phyloP scores from a whole-genome alignment of 2,329 filamentous ascomycete species.

The Fusarium austroafricanum region DNA sequence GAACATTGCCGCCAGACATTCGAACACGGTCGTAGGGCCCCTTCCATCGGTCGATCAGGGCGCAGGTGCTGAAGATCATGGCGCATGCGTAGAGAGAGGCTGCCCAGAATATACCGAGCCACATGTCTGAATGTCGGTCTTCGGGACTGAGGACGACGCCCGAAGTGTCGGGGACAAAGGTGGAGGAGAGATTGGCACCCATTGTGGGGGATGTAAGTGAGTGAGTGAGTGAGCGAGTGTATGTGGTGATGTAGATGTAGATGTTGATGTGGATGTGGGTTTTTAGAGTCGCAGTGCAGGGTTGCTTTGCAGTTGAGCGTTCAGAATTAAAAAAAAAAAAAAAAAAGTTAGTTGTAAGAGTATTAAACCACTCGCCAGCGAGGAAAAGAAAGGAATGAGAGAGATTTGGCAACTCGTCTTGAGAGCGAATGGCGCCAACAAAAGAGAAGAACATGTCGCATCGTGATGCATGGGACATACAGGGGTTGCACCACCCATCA shows the following conservation, averaged over 20 bases:
- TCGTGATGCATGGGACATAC: conserved; percentile 15
- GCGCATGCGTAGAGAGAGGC: conserved; percentile 52
- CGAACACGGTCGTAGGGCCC: conserved; percentile 52
- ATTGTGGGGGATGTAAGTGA: conserved; percentile 44
- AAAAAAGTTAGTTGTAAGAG: conserved; percentile 1
- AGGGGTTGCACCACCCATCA: conserved; percentile 36
- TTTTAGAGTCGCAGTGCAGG: neutral
- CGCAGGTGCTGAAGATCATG: conserved; percentile 57
- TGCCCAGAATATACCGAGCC: conserved; percentile 52
- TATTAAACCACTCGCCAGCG: conserved; percentile 42
- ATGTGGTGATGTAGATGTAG: neutral
- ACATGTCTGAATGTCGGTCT: conserved; percentile 49
- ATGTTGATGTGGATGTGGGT: too few species aligned
- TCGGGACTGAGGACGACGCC: conserved; percentile 47
- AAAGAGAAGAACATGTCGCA: conserved; percentile 19
- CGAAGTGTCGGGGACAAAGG: conserved; percentile 54
- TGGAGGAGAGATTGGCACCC: conserved; percentile 57
- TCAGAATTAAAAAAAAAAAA: neutral
- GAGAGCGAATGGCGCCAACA: conserved; percentile 25
- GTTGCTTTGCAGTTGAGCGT: conserved; percentile 1
- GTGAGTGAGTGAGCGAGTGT: neutral
- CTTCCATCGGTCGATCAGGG: conserved; percentile 58
- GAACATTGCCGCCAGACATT: conserved; percentile 45
- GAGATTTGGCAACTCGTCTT: neutral
- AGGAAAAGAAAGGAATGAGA: conserved; percentile 34